Conservation (phyloP, 495 filamentous ascomycete genomes). For the Margaritispora aquatica region DNA sequence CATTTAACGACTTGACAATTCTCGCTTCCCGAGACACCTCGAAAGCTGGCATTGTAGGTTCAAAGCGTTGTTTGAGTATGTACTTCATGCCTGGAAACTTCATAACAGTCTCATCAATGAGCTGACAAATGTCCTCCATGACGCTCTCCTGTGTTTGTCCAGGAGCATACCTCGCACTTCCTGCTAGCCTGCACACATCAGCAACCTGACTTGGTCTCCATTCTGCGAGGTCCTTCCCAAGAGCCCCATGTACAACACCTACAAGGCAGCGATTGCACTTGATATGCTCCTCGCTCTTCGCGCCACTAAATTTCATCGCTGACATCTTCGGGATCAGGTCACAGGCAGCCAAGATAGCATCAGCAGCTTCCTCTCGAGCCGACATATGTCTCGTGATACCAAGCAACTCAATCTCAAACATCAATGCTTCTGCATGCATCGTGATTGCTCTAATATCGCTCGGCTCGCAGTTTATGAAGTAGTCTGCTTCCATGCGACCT, state of each 20-base stretch:
- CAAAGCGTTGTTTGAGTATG: not conserved
- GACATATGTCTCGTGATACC: not conserved
- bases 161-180: not conserved
- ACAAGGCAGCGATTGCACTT: not conserved
- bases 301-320: not conserved
- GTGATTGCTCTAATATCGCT: not conserved
- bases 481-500: not conserved
- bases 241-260: not conserved
- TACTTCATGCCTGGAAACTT: not conserved
- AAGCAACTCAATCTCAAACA: not conserved
- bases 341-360: not conserved
- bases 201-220: not conserved
- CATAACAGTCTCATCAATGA: not conserved
- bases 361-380: not conserved
- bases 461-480: not conserved
- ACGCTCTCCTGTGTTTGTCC: not conserved
- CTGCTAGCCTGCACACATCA: not conserved
- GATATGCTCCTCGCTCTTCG: not conserved
- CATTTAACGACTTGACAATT: not conserved
- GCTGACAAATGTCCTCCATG: not conserved
- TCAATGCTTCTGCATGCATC: not conserved
- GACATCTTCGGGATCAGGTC: not conserved
- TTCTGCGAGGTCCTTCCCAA: not conserved
- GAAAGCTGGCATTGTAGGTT: not conserved
- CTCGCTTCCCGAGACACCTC: not conserved